phyloP scores from a whole-genome alignment of 306 rosid species.

The Parietaria judaica region DNA sequence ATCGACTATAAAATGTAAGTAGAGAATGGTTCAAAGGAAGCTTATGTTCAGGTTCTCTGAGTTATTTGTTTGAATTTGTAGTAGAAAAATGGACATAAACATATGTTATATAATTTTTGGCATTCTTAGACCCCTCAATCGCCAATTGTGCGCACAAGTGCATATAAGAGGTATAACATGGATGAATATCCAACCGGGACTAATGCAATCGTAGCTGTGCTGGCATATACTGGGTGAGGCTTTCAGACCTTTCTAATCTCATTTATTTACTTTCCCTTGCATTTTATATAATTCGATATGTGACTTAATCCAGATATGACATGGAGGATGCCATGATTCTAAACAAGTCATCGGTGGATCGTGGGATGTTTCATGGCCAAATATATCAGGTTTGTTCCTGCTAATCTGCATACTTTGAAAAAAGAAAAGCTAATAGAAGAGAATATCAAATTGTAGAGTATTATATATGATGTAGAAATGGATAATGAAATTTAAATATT shows the following conservation, averaged over 20 bases:
- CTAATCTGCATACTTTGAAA: background rate
- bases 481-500: no score
- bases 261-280: background rate
- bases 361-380: constrained; percentile 95
- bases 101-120: background rate
- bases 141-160: constrained; percentile 79
- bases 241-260: constrained; percentile 1
- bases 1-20: no score
- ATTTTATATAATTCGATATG: constrained; percentile 11
- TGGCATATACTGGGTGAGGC: constrained; percentile 90
- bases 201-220: constrained; percentile 92
- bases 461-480: no score
- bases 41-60: no score
- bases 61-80: background rate
- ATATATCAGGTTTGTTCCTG: constrained; percentile 70
- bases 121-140: constrained; percentile 77
- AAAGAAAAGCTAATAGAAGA: no score
- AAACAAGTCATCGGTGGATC: constrained; percentile 91
- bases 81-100: no score
- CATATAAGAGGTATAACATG: constrained; percentile 54
- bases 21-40: no score
- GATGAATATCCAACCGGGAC: constrained; percentile 92
- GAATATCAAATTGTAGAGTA: no score
- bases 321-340: constrained; percentile 99
- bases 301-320: constrained; percentile 53